Conservation (phyloP, 805 yeast genomes). For the Cyberlindnera japonica region DNA sequence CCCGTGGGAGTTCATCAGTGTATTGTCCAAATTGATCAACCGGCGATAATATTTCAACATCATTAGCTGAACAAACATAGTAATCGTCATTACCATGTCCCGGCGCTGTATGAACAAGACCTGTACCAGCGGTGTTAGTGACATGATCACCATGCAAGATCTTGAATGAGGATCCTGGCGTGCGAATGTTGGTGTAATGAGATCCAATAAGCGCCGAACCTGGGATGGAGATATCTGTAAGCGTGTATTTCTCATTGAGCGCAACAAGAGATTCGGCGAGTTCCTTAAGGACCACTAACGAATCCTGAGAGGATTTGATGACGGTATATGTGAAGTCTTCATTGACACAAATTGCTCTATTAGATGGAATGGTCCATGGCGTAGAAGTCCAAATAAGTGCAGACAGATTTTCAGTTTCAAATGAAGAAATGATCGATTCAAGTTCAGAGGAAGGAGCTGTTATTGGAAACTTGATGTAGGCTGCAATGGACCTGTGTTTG, state of each 20-base stretch:
- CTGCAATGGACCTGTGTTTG: slow-evolving; percentile 63
- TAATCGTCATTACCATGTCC: slow-evolving; percentile 98
- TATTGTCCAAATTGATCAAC: slow-evolving; percentile 76
- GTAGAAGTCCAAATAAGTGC: slow-evolving; percentile 94
- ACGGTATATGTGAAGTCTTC: slow-evolving; percentile 55
- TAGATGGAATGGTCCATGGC: slow-evolving; percentile 95
- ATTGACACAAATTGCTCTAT: slow-evolving; percentile 76
- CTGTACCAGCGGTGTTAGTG: slow-evolving; percentile 80
- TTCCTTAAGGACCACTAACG: slow-evolving; percentile 53
- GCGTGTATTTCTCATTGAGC: slow-evolving; percentile 26
- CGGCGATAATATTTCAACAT: slow-evolving; percentile 64
- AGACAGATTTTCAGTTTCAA: slow-evolving; percentile 18
- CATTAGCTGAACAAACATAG: slow-evolving; percentile 55
- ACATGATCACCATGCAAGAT: slow-evolving; percentile 81
- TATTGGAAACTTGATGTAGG: slow-evolving; percentile 64
- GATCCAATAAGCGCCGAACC: slow-evolving; percentile 42
- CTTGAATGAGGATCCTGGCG: slow-evolving; percentile 43
- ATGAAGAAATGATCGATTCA: slow-evolving; percentile 1
- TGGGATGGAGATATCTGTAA: slow-evolving; percentile 29
- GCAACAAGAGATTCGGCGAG: slow-evolving; percentile 39
- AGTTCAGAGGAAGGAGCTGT: slow-evolving; percentile 25
- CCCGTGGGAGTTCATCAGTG: slow-evolving; percentile 46
- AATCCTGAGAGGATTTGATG: slow-evolving; percentile 36
- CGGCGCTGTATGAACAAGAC: slow-evolving; percentile 95
- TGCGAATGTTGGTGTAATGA: slow-evolving; percentile 55